Evolutionary conservation across 2,329 filamentous ascomycete species (phyloP).

Genomic region (Chaetomium sp.): DNA sequence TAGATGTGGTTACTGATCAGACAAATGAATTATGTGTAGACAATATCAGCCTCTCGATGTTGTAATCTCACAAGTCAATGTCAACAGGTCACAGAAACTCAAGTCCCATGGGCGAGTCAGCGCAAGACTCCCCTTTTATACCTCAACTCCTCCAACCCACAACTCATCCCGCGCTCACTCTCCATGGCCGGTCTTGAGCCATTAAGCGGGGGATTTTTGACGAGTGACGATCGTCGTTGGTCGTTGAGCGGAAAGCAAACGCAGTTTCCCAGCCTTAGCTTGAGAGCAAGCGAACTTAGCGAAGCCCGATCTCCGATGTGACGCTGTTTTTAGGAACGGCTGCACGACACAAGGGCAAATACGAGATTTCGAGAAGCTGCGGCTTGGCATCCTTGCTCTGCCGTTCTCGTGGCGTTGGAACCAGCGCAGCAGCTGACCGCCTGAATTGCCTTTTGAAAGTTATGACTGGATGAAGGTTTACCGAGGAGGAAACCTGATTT

Average conservation of each 20-base stretch:
- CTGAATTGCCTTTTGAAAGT: not conserved
- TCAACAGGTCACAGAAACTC: not conserved
- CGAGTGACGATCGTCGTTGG: no score
- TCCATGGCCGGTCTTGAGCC: no score
- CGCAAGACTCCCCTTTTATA: no score
- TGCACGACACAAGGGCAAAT: conserved; percentile 3
- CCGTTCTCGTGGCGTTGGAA: not conserved
- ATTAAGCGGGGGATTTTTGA: no score
- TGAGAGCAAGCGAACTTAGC: not conserved
- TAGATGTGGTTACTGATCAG: not conserved
- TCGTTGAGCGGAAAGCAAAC: no score
- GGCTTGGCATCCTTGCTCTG: conserved; percentile 3
- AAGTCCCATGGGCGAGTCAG: not conserved
- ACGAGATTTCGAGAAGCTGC: not conserved
- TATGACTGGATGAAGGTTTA: not conserved
- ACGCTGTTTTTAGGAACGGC: conserved; percentile 1
- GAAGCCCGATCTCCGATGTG: not conserved
- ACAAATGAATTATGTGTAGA: not conserved
- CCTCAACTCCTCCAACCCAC: not conserved
- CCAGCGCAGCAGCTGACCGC: conserved; percentile 6
- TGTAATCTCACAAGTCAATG: not conserved
- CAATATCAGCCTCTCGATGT: not conserved
- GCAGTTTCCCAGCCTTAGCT: no score
- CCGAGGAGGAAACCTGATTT: not conserved
- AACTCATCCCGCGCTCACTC: not conserved